Conservation (phyloP, 495 filamentous ascomycete genomes). For the Pyronema omphalodes region DNA sequence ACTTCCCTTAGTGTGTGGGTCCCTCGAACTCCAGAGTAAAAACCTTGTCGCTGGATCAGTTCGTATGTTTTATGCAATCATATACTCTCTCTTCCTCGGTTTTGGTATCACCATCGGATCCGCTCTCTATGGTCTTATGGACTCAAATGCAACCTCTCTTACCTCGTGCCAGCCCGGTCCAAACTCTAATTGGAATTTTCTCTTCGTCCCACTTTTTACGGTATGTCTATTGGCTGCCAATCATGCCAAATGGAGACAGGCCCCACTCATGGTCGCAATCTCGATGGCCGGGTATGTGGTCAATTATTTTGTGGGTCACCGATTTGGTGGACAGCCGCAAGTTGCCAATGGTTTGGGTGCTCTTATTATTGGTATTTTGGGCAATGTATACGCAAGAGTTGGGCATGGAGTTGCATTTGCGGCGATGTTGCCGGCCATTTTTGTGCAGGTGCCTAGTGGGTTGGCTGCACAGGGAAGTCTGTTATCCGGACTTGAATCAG, state of each 20-base stretch:
- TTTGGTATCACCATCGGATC: conserved; percentile 94
- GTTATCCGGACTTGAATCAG: conserved; percentile 66
- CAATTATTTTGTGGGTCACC: conserved; percentile 56
- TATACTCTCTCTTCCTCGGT: conserved; percentile 90
- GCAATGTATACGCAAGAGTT: conserved; percentile 67
- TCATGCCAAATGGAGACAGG: conserved; percentile 77
- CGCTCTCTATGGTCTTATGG: conserved; percentile 68
- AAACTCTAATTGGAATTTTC: conserved; percentile 41
- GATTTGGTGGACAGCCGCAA: conserved; percentile 60
- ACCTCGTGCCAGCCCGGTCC: conserved; percentile 46
- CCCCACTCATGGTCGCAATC: conserved; percentile 69
- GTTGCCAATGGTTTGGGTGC: conserved; percentile 73
- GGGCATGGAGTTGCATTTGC: conserved; percentile 69
- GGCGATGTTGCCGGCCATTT: conserved; percentile 79
- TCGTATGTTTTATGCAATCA: conserved; percentile 88
- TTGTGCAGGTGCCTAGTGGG: conserved; percentile 83
- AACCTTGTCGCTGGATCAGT: conserved; percentile 80
- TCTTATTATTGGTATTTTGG: conserved; percentile 66
- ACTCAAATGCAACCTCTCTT: conserved; percentile 57
- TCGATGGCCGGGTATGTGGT: conserved; percentile 72
- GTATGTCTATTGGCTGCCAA: conserved; percentile 70
- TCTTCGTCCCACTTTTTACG: conserved; percentile 69
- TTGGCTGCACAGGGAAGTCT: conserved; percentile 69
- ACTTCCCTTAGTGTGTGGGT: conserved; percentile 43
- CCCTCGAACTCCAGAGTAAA: conserved; percentile 71